phyloP scores from a whole-genome alignment of 2,329 filamentous ascomycete species.

The Trichoderma sp. region DNA sequence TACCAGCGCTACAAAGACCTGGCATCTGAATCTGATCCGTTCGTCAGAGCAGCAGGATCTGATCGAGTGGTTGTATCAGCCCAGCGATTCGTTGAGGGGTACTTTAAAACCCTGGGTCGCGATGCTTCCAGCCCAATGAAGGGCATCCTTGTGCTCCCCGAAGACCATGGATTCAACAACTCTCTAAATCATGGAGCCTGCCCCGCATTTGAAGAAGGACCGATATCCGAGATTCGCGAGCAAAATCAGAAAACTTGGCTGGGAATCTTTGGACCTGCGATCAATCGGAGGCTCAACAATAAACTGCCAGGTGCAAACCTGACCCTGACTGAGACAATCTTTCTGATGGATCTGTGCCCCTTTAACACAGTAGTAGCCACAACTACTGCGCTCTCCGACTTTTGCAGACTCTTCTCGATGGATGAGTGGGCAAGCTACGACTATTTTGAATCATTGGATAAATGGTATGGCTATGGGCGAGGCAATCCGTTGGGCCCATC shows the following conservation, averaged over 20 bases:
- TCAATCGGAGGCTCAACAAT: conserved; percentile 70
- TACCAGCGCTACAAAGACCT: conserved; percentile 72
- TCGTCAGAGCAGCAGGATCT: conserved; percentile 72
- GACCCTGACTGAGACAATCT: conserved; percentile 63
- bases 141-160: conserved; percentile 69
- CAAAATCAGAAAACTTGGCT: conserved; percentile 62
- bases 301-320: conserved; percentile 71
- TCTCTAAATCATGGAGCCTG: conserved; percentile 78
- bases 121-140: conserved; percentile 52
- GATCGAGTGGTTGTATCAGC: conserved; percentile 75
- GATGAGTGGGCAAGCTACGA: conserved; percentile 79
- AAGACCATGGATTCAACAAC: conserved; percentile 72
- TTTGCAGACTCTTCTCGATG: conserved; percentile 75
- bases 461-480: conserved; percentile 80
- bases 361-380: conserved; percentile 75
- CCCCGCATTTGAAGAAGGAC: conserved; percentile 67
- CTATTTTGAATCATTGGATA: conserved; percentile 78
- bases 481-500: conserved; percentile 81
- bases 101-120: conserved; percentile 55
- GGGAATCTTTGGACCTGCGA: conserved; percentile 65
- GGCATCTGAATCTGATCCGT: conserved; percentile 61
- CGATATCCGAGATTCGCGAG: conserved; percentile 51
- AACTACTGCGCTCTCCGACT: conserved; percentile 59
- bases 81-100: conserved; percentile 74
- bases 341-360: conserved; percentile 86